phyloP scores from a whole-genome alignment of 2,329 filamentous ascomycete genomes.

The Knufia fluminis region DNA sequence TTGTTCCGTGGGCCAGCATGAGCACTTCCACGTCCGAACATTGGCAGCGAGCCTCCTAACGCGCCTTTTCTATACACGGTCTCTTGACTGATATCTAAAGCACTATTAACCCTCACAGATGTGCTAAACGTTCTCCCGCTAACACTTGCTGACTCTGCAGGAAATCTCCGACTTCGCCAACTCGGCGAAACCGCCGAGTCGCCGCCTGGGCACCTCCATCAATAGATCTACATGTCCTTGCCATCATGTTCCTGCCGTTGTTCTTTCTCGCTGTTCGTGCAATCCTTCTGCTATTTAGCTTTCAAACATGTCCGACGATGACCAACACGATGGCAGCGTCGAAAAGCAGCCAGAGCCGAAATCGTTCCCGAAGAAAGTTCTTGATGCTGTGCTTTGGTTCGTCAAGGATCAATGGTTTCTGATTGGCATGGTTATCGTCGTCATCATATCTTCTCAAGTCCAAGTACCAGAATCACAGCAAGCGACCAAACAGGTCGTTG shows the following conservation, averaged over 20 bases:
- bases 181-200: not conserved
- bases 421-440: conserved; percentile 48
- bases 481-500: conserved; percentile 38
- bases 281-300: not conserved
- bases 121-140: not conserved
- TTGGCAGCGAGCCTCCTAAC: too few species aligned
- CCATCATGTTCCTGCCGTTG: not conserved
- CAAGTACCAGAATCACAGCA: conserved; percentile 48
- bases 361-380: not conserved
- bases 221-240: not conserved
- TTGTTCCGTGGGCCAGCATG: too few species aligned
- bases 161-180: not conserved
- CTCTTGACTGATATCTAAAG: too few species aligned
- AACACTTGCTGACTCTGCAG: not conserved
- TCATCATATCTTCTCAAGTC: conserved; percentile 46
- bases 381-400: conserved; percentile 12
- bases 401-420: conserved; percentile 55
- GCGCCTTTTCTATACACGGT: too few species aligned
- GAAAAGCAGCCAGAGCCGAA: not conserved
- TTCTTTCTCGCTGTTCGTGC: not conserved
- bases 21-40: too few species aligned
- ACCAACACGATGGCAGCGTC: not conserved
- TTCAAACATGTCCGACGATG: conserved; percentile 3
- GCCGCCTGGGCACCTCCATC: conserved; percentile 1
- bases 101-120: too few species aligned